Base-by-base conservation (phyloP, 2,329 filamentous ascomycete genomes). In the Diplocarpon rosae region DNA sequence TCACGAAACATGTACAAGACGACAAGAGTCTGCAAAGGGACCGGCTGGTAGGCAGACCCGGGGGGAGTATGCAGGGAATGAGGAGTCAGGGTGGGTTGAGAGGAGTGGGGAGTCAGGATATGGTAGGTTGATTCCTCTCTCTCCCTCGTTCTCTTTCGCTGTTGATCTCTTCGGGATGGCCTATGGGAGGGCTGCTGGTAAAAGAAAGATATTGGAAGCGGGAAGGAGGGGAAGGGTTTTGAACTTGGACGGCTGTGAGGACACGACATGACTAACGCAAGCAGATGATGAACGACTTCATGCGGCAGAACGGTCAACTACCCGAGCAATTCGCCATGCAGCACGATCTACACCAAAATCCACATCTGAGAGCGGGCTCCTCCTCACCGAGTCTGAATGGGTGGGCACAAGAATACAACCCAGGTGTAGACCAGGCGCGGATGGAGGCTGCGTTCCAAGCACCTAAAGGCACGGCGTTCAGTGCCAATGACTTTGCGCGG, bases 1-100 rank as follows among this genome's bases (percentile, higher is more conserved):
- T 98, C 65, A 87, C 89, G 53, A 98, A 98, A 67, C 89, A 95
- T 66, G 86, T 92, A 46, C 85, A 93, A 62, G 87, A 94, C 73
- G 92, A 98, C 70, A 94, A 89, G 68, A 92, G 85, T 46, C 71
- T 96, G 46, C 92, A 96, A 68, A 76, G 89, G 59, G 92, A 98
- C 65, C 79, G 92, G 48, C 72, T 96, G 50, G 80, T 85, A 48
- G 86, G 85, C 51, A 72, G 82, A 53, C 82, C 85, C 0, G 78
- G 75, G 35, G 80, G 76, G 7, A 70, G 83, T 59, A 73, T 85
- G 58, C 83, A 85, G 62, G 78, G 84, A 58, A 89, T 94, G 70
- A 76, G 87, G 52, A 89, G 77, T 62, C 74, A 76, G 55, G 74
- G 73, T 46, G 52, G 55, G 3, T 47, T 58, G 39, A 77, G 47